Evolutionary conservation across 23 red algal species (phyloP), one percentile per base, ranked within the genome.

Genomic region (Gracilaria gracilis): DNA sequence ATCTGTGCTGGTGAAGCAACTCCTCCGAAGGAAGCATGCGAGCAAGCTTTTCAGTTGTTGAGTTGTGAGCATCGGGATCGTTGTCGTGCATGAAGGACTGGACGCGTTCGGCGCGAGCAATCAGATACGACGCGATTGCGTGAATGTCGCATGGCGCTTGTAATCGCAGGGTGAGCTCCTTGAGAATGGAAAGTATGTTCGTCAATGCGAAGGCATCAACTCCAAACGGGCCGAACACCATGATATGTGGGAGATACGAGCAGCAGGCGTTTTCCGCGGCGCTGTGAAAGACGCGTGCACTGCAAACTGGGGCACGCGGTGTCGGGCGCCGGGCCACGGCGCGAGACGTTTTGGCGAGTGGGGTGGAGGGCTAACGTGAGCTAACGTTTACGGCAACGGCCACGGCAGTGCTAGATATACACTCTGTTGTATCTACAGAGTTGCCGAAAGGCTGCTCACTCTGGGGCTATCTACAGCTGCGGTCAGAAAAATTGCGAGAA

Each of bases 221-320:
- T 24, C 72, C 72, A 20, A 77, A 77, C 11, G 72, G 72, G 8
- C 72, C 72, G 72, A 77, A 77, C 38, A 77, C 64, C 64, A 69
- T 69, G 27, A 62, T 24, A 24, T 62, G 59, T 29, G 27, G 59
- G 2, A 31, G 59, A 31, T 25, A 62, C 59, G 59, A 62, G 59
- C 59, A 31, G 59, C 8, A 12, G 59, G 59, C 27, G 59, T 62
- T 29, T 62, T 62, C 27, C 24, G 23, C 24, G 29, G 59, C 59
- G 59, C 24, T 24, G 59, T 62, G 59, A 24, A 62, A 31, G 59
- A 62, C 27, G 59, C 27, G 9, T 24, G 59, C 59, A 62, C 23
- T 55, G 51, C 17, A 15, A 6, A 19, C 9, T 6, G 9, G 19
- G 16, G 51, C 51, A 55, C 8, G 51, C 16, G 51, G 51, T 15